phyloP scores from a whole-genome alignment of 805 yeast species.

The Cyberlindnera maritima region DNA sequence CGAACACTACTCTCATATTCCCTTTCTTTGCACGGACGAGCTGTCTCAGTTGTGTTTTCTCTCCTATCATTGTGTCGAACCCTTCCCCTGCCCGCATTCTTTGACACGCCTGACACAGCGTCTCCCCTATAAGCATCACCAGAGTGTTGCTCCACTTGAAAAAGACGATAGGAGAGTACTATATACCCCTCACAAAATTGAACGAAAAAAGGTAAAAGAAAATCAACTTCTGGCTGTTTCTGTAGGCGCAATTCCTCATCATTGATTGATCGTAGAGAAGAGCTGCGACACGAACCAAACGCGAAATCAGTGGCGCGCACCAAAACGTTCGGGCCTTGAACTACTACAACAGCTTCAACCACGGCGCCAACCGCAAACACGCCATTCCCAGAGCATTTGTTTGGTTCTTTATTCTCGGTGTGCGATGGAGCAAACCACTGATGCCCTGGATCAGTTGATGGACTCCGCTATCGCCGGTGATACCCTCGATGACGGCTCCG shows the following conservation, averaged over 20 bases:
- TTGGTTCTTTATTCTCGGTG: too few species aligned
- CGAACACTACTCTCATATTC: neutral
- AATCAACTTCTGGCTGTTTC: too few species aligned
- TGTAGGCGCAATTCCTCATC: too few species aligned
- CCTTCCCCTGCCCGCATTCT: neutral
- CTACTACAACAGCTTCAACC: neutral
- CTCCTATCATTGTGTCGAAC: neutral
- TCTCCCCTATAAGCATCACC: neutral
- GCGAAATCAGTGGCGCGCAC: neutral
- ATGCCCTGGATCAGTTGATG: conserved; percentile 20
- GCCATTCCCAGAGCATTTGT: too few species aligned
- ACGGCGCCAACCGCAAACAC: neutral
- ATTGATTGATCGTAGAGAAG: too few species aligned
- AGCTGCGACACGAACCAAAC: neutral
- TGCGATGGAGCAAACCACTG: conserved; percentile 10
- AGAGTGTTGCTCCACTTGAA: too few species aligned
- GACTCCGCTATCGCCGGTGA: conserved; percentile 16
- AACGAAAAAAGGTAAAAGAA: too few species aligned
- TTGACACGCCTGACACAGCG: neutral
- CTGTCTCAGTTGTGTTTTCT: neutral
- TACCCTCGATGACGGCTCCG: conserved; percentile 16
- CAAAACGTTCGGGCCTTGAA: neutral
- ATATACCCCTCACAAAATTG: too few species aligned
- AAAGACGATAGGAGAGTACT: too few species aligned
- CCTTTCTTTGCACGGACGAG: neutral